Base-by-base conservation (phyloP, 768 basidiomycete genomes). In the Hypholoma sublateritium region DNA sequence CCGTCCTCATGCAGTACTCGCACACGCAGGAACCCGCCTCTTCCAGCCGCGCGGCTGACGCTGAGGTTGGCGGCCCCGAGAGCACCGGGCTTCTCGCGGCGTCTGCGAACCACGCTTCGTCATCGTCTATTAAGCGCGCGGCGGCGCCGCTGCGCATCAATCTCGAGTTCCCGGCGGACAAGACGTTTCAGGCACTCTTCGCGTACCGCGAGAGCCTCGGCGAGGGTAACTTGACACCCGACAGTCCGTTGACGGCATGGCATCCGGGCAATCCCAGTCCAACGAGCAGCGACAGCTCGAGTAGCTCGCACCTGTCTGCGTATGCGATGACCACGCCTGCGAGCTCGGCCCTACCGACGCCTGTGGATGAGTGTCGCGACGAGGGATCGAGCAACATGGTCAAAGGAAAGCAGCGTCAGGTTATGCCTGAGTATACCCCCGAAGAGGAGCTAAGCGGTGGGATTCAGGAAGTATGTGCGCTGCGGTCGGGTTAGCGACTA, bases 311-410 rank as follows among this genome's bases (percentile, higher is more conserved):
- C 34, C 60, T 69, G 34, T 71, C 67, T 14, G 53, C 60, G 8
- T 70, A 71, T 56, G 62, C 65, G 21, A 56, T 58, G 56, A 60
- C 49, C 37, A 71, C 71, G 0, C 67, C 73, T 37, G 61, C 59
- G 1, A 67, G 60, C 35, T 70, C 69, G 24, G 68, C 65, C 17
- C 66, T 71, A 8, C 65, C 66, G 9, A 74, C 72, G 2, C 73
- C 72, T 28, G 57, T 66, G 2, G 72, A 74, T 41, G 65, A 70
- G 53, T 62, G 50, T 37, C 53, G 24, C n/a, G n/a, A n/a, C 14
- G 50, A 34, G 9, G 21, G 28, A 22, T 13, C 37, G 44, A 43
- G 25, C 19, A 35, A 34, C 16, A 16, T 50, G 14, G 47, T 42
- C 50, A 57, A 61, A 25, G 56, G 56, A 14, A 57, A 57, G 56